phyloP scores from a whole-genome alignment of 2,329 filamentous ascomycete species.

The Fusarium chaquense region DNA sequence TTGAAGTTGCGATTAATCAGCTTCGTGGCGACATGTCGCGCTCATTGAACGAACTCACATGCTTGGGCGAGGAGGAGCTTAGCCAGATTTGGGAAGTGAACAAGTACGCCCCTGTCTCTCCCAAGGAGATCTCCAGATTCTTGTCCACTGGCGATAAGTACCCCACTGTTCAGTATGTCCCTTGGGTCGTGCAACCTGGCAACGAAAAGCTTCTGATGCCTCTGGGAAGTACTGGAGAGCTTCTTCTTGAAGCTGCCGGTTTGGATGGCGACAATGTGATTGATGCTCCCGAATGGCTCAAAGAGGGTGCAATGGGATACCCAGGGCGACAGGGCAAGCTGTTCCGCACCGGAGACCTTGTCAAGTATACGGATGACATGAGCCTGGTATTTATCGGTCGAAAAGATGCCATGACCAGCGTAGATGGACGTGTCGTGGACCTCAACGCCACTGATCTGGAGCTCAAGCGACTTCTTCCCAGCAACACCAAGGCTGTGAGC shows the following conservation, averaged over 20 bases:
- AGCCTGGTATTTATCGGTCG: constrained; percentile 41
- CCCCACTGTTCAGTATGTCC: constrained; percentile 33
- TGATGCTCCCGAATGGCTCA: constrained; percentile 43
- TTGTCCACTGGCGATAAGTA: constrained; percentile 42
- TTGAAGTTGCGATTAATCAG: constrained; percentile 62
- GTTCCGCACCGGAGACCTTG: constrained; percentile 43
- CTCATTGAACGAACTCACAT: constrained; percentile 52
- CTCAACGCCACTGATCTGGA: constrained; percentile 42
- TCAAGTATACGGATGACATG: constrained; percentile 45
- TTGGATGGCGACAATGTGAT: constrained; percentile 7
- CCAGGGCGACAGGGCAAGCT: constrained; percentile 43
- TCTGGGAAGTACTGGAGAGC: constrained; percentile 51
- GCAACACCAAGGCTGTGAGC: constrained; percentile 19
- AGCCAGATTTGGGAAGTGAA: constrained; percentile 51
- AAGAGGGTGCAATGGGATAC: constrained; percentile 18
- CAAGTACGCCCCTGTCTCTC: constrained; percentile 37
- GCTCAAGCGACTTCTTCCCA: constrained; percentile 40
- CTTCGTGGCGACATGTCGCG: constrained; percentile 56
- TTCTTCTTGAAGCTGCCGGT: constrained; percentile 53
- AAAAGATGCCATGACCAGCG: constrained; percentile 39
- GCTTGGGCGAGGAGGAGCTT: constrained; percentile 54
- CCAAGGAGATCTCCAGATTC: constrained; percentile 25
- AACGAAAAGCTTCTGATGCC: constrained; percentile 47
- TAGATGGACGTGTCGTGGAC: constrained; percentile 45
- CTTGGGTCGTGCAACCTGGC: constrained; percentile 49